These are phyloP conservation scores for Ceratocystis destructans DNA, from an alignment of 2,329 filamentous ascomycete genomes.

Conservation along the genomic window DNA sequence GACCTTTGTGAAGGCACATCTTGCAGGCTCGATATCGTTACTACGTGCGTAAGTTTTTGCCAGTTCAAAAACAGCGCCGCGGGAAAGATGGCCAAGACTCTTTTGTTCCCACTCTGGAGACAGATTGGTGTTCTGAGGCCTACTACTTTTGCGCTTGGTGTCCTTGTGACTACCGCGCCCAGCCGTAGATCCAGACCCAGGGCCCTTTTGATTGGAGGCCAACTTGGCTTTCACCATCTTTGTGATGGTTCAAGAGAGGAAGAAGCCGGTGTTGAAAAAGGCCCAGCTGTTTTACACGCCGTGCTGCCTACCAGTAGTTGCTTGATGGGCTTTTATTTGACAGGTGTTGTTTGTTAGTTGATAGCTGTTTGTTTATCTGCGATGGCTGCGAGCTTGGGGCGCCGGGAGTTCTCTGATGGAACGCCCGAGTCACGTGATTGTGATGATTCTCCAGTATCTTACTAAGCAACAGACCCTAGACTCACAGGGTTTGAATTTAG, in stretches of 20 bases:
- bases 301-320: too few relatives aligned
- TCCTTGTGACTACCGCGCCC: neutral
- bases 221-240: too few relatives aligned
- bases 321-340: too few relatives aligned
- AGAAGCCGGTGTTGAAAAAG: too few relatives aligned
- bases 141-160: neutral
- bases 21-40: neutral
- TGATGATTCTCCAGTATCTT: neutral
- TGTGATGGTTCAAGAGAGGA: too few relatives aligned
- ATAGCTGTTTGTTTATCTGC: too few relatives aligned
- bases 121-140: neutral
- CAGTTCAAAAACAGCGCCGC: neutral
- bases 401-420: too few relatives aligned
- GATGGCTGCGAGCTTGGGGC: too few relatives aligned
- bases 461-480: too few relatives aligned
- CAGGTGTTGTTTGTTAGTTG: too few relatives aligned
- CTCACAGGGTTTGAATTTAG: neutral
- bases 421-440: neutral
- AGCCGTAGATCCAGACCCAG: neutral
- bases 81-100: neutral
- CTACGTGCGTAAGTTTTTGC: neutral
- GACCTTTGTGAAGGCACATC: constrained; percentile 1
- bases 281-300: too few relatives aligned
- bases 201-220: neutral
- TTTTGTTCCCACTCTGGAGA: neutral